Percentiles rank a stretch among this genome's conserved stretches.
These are phyloP conservation scores for Pyracantha coccinea DNA, from an alignment of 331 rosid species.

Conservation along the genomic window DNA sequence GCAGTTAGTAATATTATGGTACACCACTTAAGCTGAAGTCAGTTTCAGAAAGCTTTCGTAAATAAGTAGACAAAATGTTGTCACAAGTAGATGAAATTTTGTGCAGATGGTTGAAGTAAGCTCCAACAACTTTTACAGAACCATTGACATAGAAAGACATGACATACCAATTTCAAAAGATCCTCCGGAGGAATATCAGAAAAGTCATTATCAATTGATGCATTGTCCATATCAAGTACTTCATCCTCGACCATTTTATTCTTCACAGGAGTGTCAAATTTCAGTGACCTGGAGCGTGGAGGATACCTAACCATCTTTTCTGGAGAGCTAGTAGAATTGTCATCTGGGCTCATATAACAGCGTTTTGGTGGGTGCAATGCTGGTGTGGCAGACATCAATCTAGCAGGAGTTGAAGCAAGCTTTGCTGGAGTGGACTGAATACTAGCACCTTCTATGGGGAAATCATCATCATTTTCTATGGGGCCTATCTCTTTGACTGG, in stretches of 20 bases:
- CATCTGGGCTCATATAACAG: slow-evolving; percentile 49
- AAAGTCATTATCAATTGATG: slow-evolving; percentile 27
- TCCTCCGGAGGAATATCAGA: slow-evolving; percentile 44
- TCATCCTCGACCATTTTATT: slow-evolving; percentile 5
- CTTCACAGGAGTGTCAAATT: slow-evolving; percentile 54
- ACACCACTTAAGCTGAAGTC: background rate
- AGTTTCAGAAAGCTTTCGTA: background rate
- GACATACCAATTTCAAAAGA: slow-evolving; percentile 75
- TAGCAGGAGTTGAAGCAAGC: slow-evolving; percentile 40
- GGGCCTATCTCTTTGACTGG: slow-evolving; percentile 30
- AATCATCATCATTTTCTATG: slow-evolving; percentile 13
- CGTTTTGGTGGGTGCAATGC: slow-evolving; percentile 43
- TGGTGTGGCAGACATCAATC: slow-evolving; percentile 58
- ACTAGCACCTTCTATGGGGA: background rate
- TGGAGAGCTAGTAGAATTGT: slow-evolving; percentile 13
- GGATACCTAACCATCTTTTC: slow-evolving; percentile 48
- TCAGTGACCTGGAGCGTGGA: slow-evolving; percentile 48
- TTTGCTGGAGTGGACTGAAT: slow-evolving; percentile 7
- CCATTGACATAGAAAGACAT: background rate
- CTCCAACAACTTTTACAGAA: background rate
- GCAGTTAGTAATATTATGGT: background rate
- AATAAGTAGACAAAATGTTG: no score
- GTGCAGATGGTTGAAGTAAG: background rate
- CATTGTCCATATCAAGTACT: slow-evolving; percentile 5
- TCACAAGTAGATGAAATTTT: background rate